phyloP scores from a whole-genome alignment of 352 stramenopile species.

The Phytophthora quininea region DNA sequence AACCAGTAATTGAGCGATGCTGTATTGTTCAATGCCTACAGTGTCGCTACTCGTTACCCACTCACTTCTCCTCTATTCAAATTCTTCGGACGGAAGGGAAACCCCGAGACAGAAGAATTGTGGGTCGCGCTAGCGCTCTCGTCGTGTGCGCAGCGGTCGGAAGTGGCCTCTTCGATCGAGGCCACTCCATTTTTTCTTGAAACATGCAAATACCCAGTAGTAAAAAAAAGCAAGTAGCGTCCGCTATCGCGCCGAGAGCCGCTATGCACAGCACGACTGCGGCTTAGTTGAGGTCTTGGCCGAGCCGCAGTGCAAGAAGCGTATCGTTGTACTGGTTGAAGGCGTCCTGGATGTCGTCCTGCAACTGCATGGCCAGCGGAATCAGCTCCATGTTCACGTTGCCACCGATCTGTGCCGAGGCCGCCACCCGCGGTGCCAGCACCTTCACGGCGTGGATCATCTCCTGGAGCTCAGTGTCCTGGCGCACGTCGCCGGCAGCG shows the following conservation, averaged over 20 bases:
- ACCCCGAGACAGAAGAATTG: conserved; percentile 23
- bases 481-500: conserved; percentile 81
- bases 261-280: conserved; percentile 21
- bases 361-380: conserved; percentile 88
- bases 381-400: conserved; percentile 91
- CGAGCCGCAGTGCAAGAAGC: conserved; percentile 80
- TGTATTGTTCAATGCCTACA: background rate
- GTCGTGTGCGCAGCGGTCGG: conserved; percentile 22
- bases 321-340: conserved; percentile 94
- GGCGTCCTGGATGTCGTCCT: conserved; percentile 90
- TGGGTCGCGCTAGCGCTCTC: conserved; percentile 19
- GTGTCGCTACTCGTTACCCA: background rate
- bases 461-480: conserved; percentile 89
- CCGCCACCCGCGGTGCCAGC: conserved; percentile 79
- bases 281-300: conserved; percentile 82
- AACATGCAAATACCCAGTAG: conserved; percentile 35
- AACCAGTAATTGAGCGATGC: background rate
- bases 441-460: conserved; percentile 92
- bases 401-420: conserved; percentile 85
- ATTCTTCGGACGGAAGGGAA: conserved; percentile 18
- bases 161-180: conserved; percentile 38
- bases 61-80: conserved; percentile 47
- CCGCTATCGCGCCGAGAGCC: background rate
- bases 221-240: conserved; percentile 23
- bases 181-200: conserved; percentile 17